Evolutionary conservation across 495 filamentous ascomycete species (phyloP).

Genomic region (Penicillium coffeae): DNA sequence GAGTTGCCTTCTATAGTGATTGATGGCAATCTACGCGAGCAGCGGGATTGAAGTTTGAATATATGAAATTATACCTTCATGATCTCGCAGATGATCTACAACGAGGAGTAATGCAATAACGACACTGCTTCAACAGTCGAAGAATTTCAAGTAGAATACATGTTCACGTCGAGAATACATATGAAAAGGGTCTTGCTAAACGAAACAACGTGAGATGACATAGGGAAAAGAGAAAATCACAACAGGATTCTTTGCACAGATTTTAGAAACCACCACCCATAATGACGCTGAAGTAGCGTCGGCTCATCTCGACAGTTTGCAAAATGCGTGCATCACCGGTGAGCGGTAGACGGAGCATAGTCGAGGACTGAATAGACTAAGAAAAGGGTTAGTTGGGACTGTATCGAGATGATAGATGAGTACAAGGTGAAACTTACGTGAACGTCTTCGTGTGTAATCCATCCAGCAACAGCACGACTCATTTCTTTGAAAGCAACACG

Average conservation of each 20-base stretch:
- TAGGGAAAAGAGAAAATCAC: neutral
- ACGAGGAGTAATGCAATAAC: no score
- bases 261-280: conserved; percentile 45
- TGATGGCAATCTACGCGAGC: no score
- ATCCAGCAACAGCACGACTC: conserved; percentile 53
- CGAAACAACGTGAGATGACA: neutral
- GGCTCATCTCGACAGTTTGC: conserved; percentile 65
- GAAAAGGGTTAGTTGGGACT: conserved; percentile 13
- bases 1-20: no score
- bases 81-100: no score
- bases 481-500: conserved; percentile 73
- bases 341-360: conserved; percentile 62
- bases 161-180: conserved; percentile 7
- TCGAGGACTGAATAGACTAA: conserved; percentile 39
- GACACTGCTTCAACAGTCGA: no score
- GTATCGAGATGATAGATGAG: neutral
- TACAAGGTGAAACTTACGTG: conserved; percentile 44
- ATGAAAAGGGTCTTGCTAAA: neutral
- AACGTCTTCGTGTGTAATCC: conserved; percentile 56
- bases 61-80: no score
- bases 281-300: conserved; percentile 59
- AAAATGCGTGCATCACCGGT: conserved; percentile 66
- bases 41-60: no score
- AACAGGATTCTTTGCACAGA: neutral
- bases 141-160: conserved; percentile 5